Evolutionary conservation across 2,329 filamentous ascomycete genomes (phyloP), one percentile per base, ranked within the genome.

Genomic region (Dryadomyces quercivorus): DNA sequence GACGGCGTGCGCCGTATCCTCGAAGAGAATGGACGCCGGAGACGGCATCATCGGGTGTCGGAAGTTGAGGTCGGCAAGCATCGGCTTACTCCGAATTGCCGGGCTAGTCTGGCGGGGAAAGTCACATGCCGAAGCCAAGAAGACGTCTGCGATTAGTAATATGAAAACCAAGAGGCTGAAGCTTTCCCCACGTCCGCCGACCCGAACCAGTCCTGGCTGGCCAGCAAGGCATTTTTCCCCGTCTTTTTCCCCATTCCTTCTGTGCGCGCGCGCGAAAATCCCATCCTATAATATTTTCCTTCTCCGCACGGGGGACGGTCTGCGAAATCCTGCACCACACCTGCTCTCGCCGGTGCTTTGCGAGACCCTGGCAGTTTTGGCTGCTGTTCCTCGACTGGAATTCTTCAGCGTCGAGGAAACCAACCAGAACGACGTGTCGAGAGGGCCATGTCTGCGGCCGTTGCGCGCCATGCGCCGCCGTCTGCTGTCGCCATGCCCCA

Each of bases 381-480:
- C 36, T 12, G 15, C 36, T 13, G 36, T 40, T 15, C 10, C 26
- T 31, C 26, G 26, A 31, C 26, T 31, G 4, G 4, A 8, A 31
- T 31, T 31, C 26, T 31, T 8, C 26, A 5, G 5, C 10, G 36
- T 13, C 36, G 15, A 40, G 36, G 36, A 40, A 16, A 40, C 4
- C 4, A 15, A 16, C 10, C 5, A 15, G 15, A 40, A 16, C n/a
- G n/a, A n/a, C n/a, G n/a, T n/a, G n/a, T n/a, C n/a, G n/a, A n/a
- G 16, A 20, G n/a, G 15, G 42, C 8, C n/a, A 18, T 49, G 47
- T 20, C 46, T 12, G 9, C 49, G 34, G 18, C 18, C 3, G 16
- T 75, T 63, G 67, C 75, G 65, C 75, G 76, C 66, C 70, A 84
- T 81, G 77, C 73, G 52, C 54, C 57, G 49, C 34, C 56, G 20